These are phyloP conservation scores for Ogataea hybrid DNA, from an alignment of 1,139 yeast genomes.

Conservation along the genomic window DNA sequence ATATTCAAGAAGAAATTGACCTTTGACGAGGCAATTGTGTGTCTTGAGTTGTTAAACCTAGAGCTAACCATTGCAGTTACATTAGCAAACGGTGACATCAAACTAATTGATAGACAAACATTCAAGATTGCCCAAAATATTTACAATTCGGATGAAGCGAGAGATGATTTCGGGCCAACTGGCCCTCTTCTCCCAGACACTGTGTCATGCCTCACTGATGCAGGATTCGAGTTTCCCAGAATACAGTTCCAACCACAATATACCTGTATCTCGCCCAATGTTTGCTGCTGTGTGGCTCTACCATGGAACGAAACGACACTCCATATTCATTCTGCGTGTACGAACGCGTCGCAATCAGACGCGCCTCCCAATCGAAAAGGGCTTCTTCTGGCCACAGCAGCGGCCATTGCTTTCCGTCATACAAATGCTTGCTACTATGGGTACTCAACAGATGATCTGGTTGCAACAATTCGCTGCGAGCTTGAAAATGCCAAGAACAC, in stretches of 20 bases:
- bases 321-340: conserved; percentile 34
- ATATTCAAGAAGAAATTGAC: conserved; percentile 21
- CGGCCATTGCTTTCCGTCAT: conserved; percentile 63
- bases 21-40: conserved; percentile 28
- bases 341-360: conserved; percentile 14
- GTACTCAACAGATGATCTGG: conserved; percentile 63
- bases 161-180: background rate
- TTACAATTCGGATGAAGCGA: conserved; percentile 12
- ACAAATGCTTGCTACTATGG: conserved; percentile 67
- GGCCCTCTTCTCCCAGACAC: conserved; percentile 31
- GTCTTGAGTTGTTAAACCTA: conserved; percentile 24
- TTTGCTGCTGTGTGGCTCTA: conserved; percentile 46
- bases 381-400: conserved; percentile 45
- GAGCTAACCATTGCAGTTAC: conserved; percentile 34
- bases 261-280: conserved; percentile 56
- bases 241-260: conserved; percentile 37
- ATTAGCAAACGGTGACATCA: conserved; percentile 43
- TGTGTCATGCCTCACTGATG: conserved; percentile 50
- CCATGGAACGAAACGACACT: conserved; percentile 27
- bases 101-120: conserved; percentile 39
- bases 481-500: conserved; percentile 34
- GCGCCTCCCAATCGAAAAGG: conserved; percentile 28
- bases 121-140: conserved; percentile 29
- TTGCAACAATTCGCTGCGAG: conserved; percentile 52
- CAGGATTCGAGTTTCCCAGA: conserved; percentile 52